Conservation (phyloP, 345 rosid genomes). For the Noccaea bulbosa region DNA sequence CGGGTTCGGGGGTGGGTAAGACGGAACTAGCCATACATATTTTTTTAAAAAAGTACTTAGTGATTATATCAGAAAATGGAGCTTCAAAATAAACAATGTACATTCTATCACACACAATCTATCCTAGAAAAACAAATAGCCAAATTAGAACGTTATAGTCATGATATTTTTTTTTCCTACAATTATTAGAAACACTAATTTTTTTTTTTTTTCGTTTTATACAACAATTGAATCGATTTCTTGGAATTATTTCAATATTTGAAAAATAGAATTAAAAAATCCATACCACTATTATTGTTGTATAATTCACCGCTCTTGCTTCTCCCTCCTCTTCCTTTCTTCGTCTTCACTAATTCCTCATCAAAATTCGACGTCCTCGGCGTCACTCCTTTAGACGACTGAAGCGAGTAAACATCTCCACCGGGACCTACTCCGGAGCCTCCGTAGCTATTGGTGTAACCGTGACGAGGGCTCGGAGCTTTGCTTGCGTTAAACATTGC, state of each 20-base stretch:
- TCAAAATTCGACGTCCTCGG: slow-evolving; percentile 87
- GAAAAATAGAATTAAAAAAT: not conserved
- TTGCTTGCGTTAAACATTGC: slow-evolving; percentile 83
- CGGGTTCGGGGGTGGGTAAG: slow-evolving; percentile 75
- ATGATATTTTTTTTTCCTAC: too few species aligned
- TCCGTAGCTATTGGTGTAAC: slow-evolving; percentile 55
- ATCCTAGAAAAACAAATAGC: too few species aligned
- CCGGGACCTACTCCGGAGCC: slow-evolving; percentile 49
- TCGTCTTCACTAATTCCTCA: slow-evolving; percentile 62
- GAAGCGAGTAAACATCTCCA: slow-evolving; percentile 67
- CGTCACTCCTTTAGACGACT: slow-evolving; percentile 78
- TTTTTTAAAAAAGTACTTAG: not conserved
- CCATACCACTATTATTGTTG: slow-evolving; percentile 46
- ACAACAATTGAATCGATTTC: too few species aligned
- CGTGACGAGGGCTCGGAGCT: slow-evolving; percentile 80
- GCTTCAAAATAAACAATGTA: too few species aligned
- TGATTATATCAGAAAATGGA: too few species aligned
- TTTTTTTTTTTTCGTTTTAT: too few species aligned
- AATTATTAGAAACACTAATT: too few species aligned
- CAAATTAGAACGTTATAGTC: too few species aligned
- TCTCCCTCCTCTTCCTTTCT: slow-evolving; percentile 59
- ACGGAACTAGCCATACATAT: slow-evolving; percentile 28
- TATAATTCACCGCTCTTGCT: slow-evolving; percentile 74
- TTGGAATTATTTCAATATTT: not conserved
- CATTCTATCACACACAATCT: too few species aligned